Evolutionary conservation across 345 rosid genomes (phyloP), one percentile per base, ranked within the genome.

Genomic region (Eucalyptus marginata): DNA sequence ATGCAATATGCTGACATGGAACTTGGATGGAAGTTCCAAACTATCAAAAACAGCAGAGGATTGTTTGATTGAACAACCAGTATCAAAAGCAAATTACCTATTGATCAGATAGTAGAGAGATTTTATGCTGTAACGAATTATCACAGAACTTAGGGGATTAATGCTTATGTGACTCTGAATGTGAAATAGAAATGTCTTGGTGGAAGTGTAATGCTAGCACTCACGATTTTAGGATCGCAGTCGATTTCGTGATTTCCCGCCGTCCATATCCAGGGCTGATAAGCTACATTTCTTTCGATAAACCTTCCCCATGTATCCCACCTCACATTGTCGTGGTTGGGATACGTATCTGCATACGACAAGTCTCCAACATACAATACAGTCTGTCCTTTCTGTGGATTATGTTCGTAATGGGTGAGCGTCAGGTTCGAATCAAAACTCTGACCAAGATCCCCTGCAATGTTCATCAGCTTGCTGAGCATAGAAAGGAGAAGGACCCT

Each of bases 301-400:
- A 93, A 94, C 40, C 95, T 90, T 66, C 92, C 94, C 80, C 91
- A 94, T 33, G 94, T 87, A 86, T 94, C 95, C 95, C 94, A 93
- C 43, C 93, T 91, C 29, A 88, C 90, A 24, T 92, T 90, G 90
- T 94, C 94, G 81, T 92, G 93, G 49, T 89, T 83, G 12, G 93
- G 91, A 66, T 93, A 91, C 40, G 92, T 62, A 89, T 94, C 94
- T 1, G 95, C 94, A 31, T 93, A 93, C 0, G 95, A 93, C 87
- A 94, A 90, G 47, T 94, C 95, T 47, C 95, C 95, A 27, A 87
- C 95, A 27, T 86, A 93, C 89, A 94, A 90, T 14, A 93, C 87
- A 0, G 94, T 88, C 90, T 94, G 93, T 22, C 94, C 94, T 79
- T 92, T 94, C n/a, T 40, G 80, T 17, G 94, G 94, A 89, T 91